Conservation (phyloP, 805 yeast species). For the Saturnispora saitoi region DNA sequence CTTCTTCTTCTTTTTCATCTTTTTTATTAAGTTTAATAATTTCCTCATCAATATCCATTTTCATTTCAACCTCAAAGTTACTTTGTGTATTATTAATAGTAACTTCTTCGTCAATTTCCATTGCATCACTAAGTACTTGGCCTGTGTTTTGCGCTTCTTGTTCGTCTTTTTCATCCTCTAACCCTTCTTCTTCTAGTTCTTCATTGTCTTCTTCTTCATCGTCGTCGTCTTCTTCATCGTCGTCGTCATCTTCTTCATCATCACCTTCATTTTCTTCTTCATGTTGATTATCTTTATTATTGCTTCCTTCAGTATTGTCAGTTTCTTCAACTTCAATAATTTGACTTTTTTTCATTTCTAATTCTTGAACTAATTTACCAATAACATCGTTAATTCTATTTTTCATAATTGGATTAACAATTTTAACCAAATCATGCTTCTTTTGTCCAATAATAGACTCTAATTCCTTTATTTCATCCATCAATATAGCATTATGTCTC, state of each 20-base stretch:
- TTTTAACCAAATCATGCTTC: slow-evolving; percentile 59
- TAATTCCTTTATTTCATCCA: slow-evolving; percentile 80
- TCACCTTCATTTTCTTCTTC: slow-evolving; percentile 16
- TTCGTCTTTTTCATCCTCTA: not conserved
- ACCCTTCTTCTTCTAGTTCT: slow-evolving; percentile 28
- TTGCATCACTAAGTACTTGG: not conserved
- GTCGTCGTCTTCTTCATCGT: slow-evolving; percentile 17
- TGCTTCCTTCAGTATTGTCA: slow-evolving; percentile 14
- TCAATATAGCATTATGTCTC: slow-evolving; percentile 64
- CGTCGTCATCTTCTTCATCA: slow-evolving; percentile 18
- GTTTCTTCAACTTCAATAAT: slow-evolving; percentile 31
- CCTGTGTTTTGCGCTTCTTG: not conserved
- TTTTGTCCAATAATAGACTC: slow-evolving; percentile 71
- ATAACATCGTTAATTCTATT: slow-evolving; percentile 80
- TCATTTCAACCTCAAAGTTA: slow-evolving; percentile 5
- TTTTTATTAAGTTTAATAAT: not conserved
- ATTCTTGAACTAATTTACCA: slow-evolving; percentile 66
- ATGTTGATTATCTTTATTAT: slow-evolving; percentile 8
- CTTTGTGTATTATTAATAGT: not conserved
- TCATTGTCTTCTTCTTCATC: slow-evolving; percentile 17
- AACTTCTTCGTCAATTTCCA: not conserved
- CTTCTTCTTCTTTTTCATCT: slow-evolving; percentile 2
- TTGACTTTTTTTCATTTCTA: slow-evolving; percentile 71
- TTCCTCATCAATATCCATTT: slow-evolving; percentile 2
- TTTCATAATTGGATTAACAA: slow-evolving; percentile 76